Evolutionary conservation across 176 grass and related monocot species (phyloP), one percentile per base, ranked within the genome.

Genomic region (Triticum aestivum): DNA sequence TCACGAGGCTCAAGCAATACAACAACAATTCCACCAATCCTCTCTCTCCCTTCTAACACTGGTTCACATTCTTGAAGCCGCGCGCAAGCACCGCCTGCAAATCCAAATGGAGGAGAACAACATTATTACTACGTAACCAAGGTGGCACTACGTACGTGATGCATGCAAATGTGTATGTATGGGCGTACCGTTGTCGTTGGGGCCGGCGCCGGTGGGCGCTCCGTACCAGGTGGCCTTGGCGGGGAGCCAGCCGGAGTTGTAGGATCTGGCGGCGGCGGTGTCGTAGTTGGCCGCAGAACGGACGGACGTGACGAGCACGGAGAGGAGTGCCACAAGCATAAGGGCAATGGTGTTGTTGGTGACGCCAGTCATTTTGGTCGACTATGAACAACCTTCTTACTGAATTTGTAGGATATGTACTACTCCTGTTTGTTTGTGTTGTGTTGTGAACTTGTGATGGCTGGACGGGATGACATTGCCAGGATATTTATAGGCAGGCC

Each of bases 211-310:
- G 58, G 17, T 85, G 38, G 92, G 90, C 17, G 51, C 71, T 2
- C 92, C 92, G 32, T 94, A 94, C 92, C 92, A 94, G 38, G 92
- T 94, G 20, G 92, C 92, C 63, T 77, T 74, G 14, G 89, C 89
- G 0, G 67, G 59, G n/a, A 79, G 58, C 89, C 89, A 91, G 81
- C 56, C 82, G 68, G 68, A 56, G 74, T 64, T 62, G 51, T 42
- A 39, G 34, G 58, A 29, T 38, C 9, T 80, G 3, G 64, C 81
- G 69, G 11, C 78, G 27, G 83, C 72, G 72, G 27, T 35, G 5
- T 7, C 12, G 11, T 51, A 69, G 38, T 61, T 54, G 6, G 49
- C 70, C 1, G 20, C 23, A 15, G 24, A 73, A 47, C n/a, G 6
- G 12, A 27, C 70, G n/a, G 39, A 18, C 0, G 37, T 10, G 80